Conservation (phyloP, 1,284 basidiomycete genomes). For the Meripilus lineatus region DNA sequence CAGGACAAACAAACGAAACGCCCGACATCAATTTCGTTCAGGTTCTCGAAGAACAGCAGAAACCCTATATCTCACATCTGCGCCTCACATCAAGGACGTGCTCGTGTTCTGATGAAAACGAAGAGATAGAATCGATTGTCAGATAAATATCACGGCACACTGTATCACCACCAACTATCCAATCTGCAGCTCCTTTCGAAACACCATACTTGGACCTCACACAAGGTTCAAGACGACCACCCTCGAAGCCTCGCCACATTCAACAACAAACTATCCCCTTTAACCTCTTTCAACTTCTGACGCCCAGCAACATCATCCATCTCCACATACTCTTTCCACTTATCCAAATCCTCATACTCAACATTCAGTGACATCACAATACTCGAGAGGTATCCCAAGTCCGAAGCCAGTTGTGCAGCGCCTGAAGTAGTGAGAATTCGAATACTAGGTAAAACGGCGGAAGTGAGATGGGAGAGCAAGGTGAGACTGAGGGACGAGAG, state of each 20-base stretch:
- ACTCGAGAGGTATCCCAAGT: constrained; percentile 86
- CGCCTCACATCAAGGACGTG: too few species aligned
- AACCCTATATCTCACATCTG: too few species aligned
- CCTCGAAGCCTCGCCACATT: constrained; percentile 49
- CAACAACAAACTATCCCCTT: constrained; percentile 32
- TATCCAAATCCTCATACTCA: constrained; percentile 68
- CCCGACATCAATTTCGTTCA: too few species aligned
- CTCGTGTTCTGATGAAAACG: too few species aligned
- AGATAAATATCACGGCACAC: too few species aligned
- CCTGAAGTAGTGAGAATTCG: constrained; percentile 58
- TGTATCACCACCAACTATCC: too few species aligned
- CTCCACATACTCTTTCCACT: constrained; percentile 65
- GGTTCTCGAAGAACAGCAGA: too few species aligned
- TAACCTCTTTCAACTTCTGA: constrained; percentile 27
- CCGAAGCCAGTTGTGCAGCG: constrained; percentile 80
- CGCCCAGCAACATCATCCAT: constrained; percentile 55
- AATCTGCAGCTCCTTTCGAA: too few species aligned
- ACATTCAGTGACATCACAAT: constrained; percentile 91
- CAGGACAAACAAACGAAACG: too few species aligned
- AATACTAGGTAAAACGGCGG: constrained; percentile 60
- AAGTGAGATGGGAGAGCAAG: constrained; percentile 70
- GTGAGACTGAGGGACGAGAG: constrained; percentile 83
- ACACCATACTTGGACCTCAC: too few species aligned
- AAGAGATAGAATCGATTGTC: too few species aligned
- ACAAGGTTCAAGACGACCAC: too few species aligned